A percentile compares a stretch with the other conserved stretches of the same genome.
Evolutionary conservation across 2,329 filamentous ascomycete genomes (phyloP).

Genomic region (Ophiosphaerella korrae): DNA sequence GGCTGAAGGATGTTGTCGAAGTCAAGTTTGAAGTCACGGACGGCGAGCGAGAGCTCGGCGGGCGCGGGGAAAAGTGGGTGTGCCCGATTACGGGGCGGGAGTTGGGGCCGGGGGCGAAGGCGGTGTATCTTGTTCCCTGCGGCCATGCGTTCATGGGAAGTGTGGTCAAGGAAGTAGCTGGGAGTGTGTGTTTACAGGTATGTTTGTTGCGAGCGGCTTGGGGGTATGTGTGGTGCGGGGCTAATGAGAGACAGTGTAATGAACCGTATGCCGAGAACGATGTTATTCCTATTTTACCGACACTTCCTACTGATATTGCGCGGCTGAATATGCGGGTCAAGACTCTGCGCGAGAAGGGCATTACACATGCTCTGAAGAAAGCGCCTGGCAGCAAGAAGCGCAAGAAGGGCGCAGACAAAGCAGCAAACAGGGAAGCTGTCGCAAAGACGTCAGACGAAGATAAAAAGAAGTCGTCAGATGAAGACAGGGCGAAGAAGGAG

Average conservation of each 20-base stretch:
- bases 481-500: constrained; percentile 26
- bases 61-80: constrained; percentile 66
- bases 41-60: constrained; percentile 48
- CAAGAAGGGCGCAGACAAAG: constrained; percentile 68
- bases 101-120: constrained; percentile 76
- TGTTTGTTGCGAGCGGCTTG: constrained; percentile 14
- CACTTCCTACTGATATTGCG: constrained; percentile 70
- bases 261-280: constrained; percentile 74
- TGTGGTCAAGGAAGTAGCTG: constrained; percentile 79
- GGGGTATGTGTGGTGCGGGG: background rate
- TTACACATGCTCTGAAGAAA: constrained; percentile 91
- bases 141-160: constrained; percentile 92
- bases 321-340: constrained; percentile 69
- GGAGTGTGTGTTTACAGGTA: constrained; percentile 65
- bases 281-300: constrained; percentile 80
- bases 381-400: constrained; percentile 69
- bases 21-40: constrained; percentile 72
- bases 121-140: constrained; percentile 91
- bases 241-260: constrained; percentile 65
- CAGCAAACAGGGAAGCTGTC: constrained; percentile 37
- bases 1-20: constrained; percentile 84
- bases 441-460: constrained; percentile 6
- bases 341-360: constrained; percentile 70
- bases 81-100: constrained; percentile 89
- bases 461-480: constrained; percentile 22